Conservation (phyloP, 495 filamentous ascomycete species). For the Astrothelium macrocarpum region DNA sequence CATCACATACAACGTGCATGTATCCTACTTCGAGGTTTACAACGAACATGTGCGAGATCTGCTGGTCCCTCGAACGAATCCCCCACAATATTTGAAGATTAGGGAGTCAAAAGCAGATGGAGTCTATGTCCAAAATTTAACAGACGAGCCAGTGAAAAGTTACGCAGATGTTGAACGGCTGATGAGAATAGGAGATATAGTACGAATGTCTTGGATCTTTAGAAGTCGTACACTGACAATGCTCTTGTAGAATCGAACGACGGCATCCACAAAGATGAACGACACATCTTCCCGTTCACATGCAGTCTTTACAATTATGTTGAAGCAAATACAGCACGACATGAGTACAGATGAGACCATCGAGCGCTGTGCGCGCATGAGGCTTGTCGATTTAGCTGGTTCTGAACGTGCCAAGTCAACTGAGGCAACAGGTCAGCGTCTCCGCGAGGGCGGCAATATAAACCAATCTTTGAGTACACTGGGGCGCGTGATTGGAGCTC, state of each 20-base stretch:
- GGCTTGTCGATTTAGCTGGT: constrained; percentile 89
- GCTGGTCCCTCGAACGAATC: constrained; percentile 63
- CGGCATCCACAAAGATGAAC: constrained; percentile 99
- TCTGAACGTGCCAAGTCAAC: constrained; percentile 92
- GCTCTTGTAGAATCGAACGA: constrained; percentile 56
- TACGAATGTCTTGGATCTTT: background rate
- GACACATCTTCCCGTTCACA: constrained; percentile 91
- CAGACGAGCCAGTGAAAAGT: constrained; percentile 77
- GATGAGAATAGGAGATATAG: constrained; percentile 77
- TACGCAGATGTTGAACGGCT: constrained; percentile 72
- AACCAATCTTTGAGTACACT: constrained; percentile 97
- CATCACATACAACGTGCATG: constrained; percentile 90
- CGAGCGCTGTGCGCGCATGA: constrained; percentile 84
- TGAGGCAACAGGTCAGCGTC: constrained; percentile 80
- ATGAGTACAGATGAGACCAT: constrained; percentile 92
- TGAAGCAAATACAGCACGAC: constrained; percentile 95
- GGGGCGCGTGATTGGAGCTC: constrained; percentile 90
- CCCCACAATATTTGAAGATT: constrained; percentile 91
- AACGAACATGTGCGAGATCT: constrained; percentile 98
- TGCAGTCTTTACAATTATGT: constrained; percentile 93
- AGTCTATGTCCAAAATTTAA: constrained; percentile 95
- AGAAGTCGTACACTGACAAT: constrained; percentile 12
- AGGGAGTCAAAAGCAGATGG: constrained; percentile 91
- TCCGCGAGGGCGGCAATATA: constrained; percentile 94
- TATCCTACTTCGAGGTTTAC: constrained; percentile 98